These are phyloP conservation scores for Pinus albicaulis DNA, from an alignment of 75 land plant genomes.

Conservation along the genomic window DNA sequence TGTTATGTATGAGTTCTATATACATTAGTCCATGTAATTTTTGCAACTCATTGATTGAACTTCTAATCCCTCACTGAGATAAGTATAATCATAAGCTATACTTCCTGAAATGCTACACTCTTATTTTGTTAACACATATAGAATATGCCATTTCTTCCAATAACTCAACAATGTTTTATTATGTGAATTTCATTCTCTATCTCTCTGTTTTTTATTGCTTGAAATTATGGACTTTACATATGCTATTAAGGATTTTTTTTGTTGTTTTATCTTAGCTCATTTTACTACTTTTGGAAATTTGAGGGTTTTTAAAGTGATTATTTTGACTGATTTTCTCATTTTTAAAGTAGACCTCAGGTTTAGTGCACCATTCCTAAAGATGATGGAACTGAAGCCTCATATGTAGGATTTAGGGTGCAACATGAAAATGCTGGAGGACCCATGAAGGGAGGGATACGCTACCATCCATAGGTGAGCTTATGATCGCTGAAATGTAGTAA, in stretches of 20 bases:
- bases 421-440: slow-evolving; percentile 45
- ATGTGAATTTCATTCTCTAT: background rate
- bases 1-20: background rate
- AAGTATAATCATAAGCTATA: background rate
- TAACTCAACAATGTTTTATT: background rate
- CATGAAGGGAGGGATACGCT: slow-evolving; percentile 39
- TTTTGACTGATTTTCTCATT: too few relatives aligned
- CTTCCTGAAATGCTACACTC: background rate
- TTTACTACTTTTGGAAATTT: too few relatives aligned
- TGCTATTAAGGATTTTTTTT: background rate
- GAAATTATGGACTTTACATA: background rate
- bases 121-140: background rate
- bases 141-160: background rate
- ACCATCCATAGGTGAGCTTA: slow-evolving; percentile 30
- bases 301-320: too few relatives aligned
- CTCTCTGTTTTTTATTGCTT: background rate
- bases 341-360: too few relatives aligned
- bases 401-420: slow-evolving; percentile 39
- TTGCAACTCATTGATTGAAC: background rate
- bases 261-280: background rate
- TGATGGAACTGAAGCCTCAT: slow-evolving; percentile 31
- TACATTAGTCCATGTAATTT: background rate
- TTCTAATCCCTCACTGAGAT: background rate
- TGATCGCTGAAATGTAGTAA: background rate
- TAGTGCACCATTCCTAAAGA: slow-evolving; percentile 39